A percentile compares a stretch with the other conserved stretches of the same genome.
Conservation (phyloP, 129 eudicot genomes). For the Flaveria robusta region DNA sequence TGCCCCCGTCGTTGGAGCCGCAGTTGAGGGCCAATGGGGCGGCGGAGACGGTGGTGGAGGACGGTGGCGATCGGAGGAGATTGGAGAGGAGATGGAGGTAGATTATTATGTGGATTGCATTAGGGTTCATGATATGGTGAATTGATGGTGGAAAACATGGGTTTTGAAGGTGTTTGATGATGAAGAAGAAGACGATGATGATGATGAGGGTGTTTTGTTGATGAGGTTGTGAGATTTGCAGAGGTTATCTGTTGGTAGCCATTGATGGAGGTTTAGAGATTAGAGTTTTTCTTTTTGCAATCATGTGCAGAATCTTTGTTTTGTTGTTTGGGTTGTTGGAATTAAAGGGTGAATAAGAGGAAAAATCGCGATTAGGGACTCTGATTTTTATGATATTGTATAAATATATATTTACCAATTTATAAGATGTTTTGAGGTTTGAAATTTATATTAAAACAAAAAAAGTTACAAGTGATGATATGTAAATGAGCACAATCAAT, state of each 20-base stretch:
- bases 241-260: too few species aligned
- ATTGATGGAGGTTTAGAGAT: slow-evolving; percentile 30
- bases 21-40: slow-evolving; percentile 45
- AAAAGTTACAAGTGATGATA: too few species aligned
- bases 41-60: slow-evolving; percentile 15
- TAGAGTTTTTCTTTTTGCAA: not conserved
- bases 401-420: too few species aligned
- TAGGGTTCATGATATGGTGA: slow-evolving; percentile 32
- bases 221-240: too few species aligned
- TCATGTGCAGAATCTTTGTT: not conserved
- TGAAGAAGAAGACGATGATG: too few species aligned
- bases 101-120: not conserved
- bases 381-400: not conserved
- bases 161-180: too few species aligned
- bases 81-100: slow-evolving; percentile 1
- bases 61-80: slow-evolving; percentile 20
- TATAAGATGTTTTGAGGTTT: too few species aligned
- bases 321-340: slow-evolving; percentile 9
- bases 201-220: too few species aligned
- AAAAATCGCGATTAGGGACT: slow-evolving; percentile 12
- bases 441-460: too few species aligned
- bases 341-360: slow-evolving; percentile 27
- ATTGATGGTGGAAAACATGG: not conserved
- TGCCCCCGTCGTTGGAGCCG: slow-evolving; percentile 45
- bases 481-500: too few species aligned